phyloP scores from a whole-genome alignment of 1,284 basidiomycete species.

The Papiliotrema laurentii region DNA sequence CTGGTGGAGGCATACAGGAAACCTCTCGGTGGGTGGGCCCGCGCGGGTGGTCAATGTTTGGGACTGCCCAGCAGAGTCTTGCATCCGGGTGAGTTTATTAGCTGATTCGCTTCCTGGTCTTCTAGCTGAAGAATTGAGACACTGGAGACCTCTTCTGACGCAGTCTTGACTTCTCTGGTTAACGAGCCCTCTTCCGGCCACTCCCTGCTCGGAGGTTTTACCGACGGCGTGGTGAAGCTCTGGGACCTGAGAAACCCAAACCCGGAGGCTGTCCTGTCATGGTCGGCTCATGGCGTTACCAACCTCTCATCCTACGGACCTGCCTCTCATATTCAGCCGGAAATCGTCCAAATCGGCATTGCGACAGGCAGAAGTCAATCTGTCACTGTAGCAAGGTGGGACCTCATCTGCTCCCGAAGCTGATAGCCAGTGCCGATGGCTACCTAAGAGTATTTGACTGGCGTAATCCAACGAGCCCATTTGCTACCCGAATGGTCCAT shows the following conservation, averaged over 20 bases:
- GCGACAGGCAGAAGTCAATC: conserved; percentile 27
- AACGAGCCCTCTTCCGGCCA: conserved; percentile 34
- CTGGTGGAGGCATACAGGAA: conserved; percentile 32
- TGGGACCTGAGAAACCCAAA: conserved; percentile 25
- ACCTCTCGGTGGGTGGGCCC: conserved; percentile 25
- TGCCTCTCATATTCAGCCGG: no score
- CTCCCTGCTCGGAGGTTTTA: conserved; percentile 21
- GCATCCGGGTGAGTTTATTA: conserved; percentile 18
- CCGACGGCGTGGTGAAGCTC: conserved; percentile 26
- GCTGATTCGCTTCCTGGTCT: background rate
- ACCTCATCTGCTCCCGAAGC: background rate
- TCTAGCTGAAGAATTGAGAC: conserved; percentile 7
- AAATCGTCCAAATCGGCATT: conserved; percentile 25
- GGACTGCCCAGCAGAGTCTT: conserved; percentile 35
- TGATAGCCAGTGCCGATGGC: conserved; percentile 24
- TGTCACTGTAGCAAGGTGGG: conserved; percentile 31
- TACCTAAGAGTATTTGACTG: conserved; percentile 29
- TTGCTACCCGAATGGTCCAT: conserved; percentile 19
- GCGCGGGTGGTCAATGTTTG: conserved; percentile 26
- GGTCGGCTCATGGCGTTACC: conserved; percentile 8
- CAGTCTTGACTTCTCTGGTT: conserved; percentile 19
- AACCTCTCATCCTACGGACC: no score
- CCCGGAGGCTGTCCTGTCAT: conserved; percentile 15
- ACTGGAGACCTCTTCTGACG: conserved; percentile 14
- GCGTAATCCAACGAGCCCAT: conserved; percentile 14